Evolutionary conservation across 352 stramenopile species (phyloP).

Genomic region (Blastocystis sp.): DNA sequence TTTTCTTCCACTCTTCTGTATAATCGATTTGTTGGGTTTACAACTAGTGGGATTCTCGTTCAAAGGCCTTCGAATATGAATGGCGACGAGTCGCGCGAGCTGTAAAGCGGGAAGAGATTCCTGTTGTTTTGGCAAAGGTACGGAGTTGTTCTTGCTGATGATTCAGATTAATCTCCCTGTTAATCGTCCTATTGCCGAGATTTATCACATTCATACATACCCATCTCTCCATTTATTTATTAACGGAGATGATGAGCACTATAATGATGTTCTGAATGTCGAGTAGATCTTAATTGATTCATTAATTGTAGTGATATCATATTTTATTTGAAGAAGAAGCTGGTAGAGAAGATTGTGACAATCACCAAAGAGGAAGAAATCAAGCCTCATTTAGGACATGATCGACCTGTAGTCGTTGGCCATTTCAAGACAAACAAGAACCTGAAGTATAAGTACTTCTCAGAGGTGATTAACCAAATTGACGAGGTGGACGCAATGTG

Average conservation of each 20-base stretch:
- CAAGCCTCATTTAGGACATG: not conserved
- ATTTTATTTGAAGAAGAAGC: slow-evolving; percentile 53
- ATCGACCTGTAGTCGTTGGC: not conserved
- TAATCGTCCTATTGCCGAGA: slow-evolving; percentile 41
- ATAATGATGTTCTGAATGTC: not conserved
- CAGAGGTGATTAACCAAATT: not conserved
- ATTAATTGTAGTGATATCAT: slow-evolving; percentile 23
- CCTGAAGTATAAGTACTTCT: slow-evolving; percentile 42
- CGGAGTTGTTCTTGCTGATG: not conserved
- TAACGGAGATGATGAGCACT: slow-evolving; percentile 37
- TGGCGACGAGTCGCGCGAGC: not conserved
- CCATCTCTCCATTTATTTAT: slow-evolving; percentile 33
- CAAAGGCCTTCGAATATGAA: slow-evolving; percentile 45
- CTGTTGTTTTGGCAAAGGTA: slow-evolving; percentile 17
- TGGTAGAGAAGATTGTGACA: not conserved
- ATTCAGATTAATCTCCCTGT: slow-evolving; percentile 34
- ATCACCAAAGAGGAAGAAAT: not conserved
- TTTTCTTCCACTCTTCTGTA: slow-evolving; percentile 57
- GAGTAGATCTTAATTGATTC: not conserved
- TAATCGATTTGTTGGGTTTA: not conserved
- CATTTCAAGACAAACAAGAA: slow-evolving; percentile 15
- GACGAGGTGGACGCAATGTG: not conserved
- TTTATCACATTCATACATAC: slow-evolving; percentile 1
- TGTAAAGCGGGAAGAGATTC: not conserved
- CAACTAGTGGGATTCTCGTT: slow-evolving; percentile 25